Evolutionary conservation across 2,329 filamentous ascomycete genomes (phyloP).

Genomic region (Monosporascus cannonballus): DNA sequence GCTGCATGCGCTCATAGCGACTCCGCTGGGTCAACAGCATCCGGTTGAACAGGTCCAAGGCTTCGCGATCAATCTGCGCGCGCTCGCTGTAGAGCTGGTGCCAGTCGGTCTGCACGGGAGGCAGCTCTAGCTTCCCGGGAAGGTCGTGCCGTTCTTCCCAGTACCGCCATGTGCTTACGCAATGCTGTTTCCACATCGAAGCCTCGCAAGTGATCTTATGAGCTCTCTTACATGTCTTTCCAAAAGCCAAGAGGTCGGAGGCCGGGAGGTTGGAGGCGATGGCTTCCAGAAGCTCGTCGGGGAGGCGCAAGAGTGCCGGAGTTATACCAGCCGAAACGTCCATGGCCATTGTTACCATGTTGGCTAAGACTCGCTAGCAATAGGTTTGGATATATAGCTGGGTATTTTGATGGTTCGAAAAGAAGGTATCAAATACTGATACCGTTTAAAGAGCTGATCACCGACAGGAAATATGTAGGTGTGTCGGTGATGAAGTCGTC

Average conservation of each 20-base stretch:
- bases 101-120: conserved; percentile 46
- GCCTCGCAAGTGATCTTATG: conserved; percentile 46
- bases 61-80: conserved; percentile 29
- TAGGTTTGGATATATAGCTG: too few species aligned
- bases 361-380: too few species aligned
- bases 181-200: conserved; percentile 56
- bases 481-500: too few species aligned
- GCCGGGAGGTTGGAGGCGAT: conserved; percentile 41
- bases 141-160: conserved; percentile 48
- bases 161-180: conserved; percentile 43
- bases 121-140: conserved; percentile 29
- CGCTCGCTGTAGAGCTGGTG: conserved; percentile 39
- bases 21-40: conserved; percentile 49
- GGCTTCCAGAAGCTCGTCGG: conserved; percentile 56
- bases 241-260: conserved; percentile 33
- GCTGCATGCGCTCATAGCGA: conserved; percentile 48
- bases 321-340: neutral
- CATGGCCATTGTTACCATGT: too few species aligned
- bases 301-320: conserved; percentile 31
- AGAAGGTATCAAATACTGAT: too few species aligned
- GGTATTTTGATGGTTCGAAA: too few species aligned
- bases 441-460: too few species aligned
- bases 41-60: conserved; percentile 37
- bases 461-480: too few species aligned
- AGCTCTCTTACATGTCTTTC: conserved; percentile 43